Evolutionary conservation across 1,284 basidiomycete genomes (phyloP), one percentile per base, ranked within the genome.

Genomic region (Leccinum fuscescens): DNA sequence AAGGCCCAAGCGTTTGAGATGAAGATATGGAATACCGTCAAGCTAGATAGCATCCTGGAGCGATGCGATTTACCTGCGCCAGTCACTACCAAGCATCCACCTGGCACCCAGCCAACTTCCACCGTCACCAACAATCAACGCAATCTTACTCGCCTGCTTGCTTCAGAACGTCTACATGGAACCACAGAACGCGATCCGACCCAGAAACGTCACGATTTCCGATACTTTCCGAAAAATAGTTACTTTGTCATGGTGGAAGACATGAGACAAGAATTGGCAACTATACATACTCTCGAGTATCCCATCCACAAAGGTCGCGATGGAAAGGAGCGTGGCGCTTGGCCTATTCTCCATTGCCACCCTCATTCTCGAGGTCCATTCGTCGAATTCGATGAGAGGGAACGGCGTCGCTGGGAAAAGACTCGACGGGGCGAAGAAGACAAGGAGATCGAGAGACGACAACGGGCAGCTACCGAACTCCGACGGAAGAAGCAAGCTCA

Each of bases 221-320:
- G 86, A 65, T 99, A 99, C 75, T 99, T 99, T 76, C 79, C 85
- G 31, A 87, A 89, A 57, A 82, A 84, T 53, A 86, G 83, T 59
- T 88, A 83, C 72, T 98, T 93, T 73, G 81, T 98, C 31, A 82
- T 99, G 46, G 86, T 99, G 27, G 96, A 98, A 73, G 97, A 99
- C 69, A 85, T 94, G 61, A 87, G 85, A 6, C 85, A 90, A 62
- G 90, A 95, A 64, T 74, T 90, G 12, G 86, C 89, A 6, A 88
- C 90, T 2, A 82, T 93, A 57, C 82, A 85, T 39, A 80, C 82
- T 5, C 78, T 86, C 51, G 89, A 92, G 68, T 91, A 90, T 69
- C 77, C 81, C 15, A 71, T 82, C 24, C 71, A 75, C 22, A 84
- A 81, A 66, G 78, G 77, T 22, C 77, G 78, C 37, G 82, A 86